Base-by-base conservation (phyloP, 2,329 filamentous ascomycete species). In the Hypomyces perniciosus region DNA sequence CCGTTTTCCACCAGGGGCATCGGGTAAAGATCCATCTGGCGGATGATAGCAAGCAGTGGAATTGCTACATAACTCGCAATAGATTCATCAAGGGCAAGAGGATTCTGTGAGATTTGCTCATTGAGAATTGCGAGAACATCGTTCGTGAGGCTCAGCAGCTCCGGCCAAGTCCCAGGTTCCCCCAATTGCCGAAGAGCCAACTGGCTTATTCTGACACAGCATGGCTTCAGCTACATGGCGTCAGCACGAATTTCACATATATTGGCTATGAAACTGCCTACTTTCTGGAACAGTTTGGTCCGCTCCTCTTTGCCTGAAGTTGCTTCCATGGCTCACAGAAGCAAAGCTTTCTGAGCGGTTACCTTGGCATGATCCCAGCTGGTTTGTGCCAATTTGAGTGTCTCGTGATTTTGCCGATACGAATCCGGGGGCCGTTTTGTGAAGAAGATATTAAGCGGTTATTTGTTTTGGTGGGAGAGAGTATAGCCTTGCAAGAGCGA, bases 21-120 rank as follows among this genome's bases (percentile, higher is more conserved):
- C 1, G 91, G 84, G 48, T 91, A 81, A 44, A 79, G 76, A 55
- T 86, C 81, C 58, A 88, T 85, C 55, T 84, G 79, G 52, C 89
- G 85, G 60, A 99, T 85, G 37, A 97, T 82, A 59, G 93, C 86
- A 1, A 89, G 90, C 0, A 99, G 74, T 0, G 93, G 93, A 56
- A 96, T 96, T 73, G 97, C 97, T 62, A 88, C 80, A 74, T 97
- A 99, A 72, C 96, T 91, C 10, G 91, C 90, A 13, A 97, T 73
- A 65, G 90, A 92, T 47, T 84, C 78, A 65, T 96, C 89, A 13
- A 97, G 67, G 1, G 73, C 71, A 2, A 71, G 64, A 3, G 72
- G 66, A 56, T 81, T 74, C 27, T 61, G 61, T 39, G 65, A 61
- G 29, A 71, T 59, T 59, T 76, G 76, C 31, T 64, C 62, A 41